Percentiles rank a stretch among this genome's conserved stretches.
Conservation (phyloP, 2,329 filamentous ascomycete species). For the Monascus ruber region DNA sequence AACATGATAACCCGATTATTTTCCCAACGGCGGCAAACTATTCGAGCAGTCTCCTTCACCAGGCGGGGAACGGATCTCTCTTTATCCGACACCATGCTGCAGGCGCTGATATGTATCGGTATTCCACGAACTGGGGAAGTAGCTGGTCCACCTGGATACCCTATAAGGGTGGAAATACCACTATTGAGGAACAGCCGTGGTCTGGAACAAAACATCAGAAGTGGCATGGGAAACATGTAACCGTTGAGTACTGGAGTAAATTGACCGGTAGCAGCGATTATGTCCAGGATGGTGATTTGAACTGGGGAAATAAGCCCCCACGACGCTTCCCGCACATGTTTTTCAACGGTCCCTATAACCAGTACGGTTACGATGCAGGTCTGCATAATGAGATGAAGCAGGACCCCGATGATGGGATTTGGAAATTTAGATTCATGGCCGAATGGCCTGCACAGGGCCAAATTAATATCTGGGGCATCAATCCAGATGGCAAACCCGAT, state of each 20-base stretch:
- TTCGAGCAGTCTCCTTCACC: slow-evolving; percentile 41
- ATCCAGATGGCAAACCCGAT: slow-evolving; percentile 51
- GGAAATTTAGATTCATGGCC: slow-evolving; percentile 50
- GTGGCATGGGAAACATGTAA: slow-evolving; percentile 52
- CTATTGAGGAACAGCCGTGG: slow-evolving; percentile 42
- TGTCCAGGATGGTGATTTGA: slow-evolving; percentile 48
- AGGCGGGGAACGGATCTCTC: slow-evolving; percentile 31
- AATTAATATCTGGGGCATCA: slow-evolving; percentile 57
- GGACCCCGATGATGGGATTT: slow-evolving; percentile 37
- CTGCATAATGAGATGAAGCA: slow-evolving; percentile 43
- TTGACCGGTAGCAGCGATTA: slow-evolving; percentile 49
- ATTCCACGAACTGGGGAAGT: slow-evolving; percentile 50
- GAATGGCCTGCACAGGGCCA: slow-evolving; percentile 54
- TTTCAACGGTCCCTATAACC: slow-evolving; percentile 51
- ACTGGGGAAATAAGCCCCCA: slow-evolving; percentile 25
- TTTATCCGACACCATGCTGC: slow-evolving; percentile 48
- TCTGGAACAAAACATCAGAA: slow-evolving; percentile 45
- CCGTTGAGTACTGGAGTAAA: slow-evolving; percentile 52
- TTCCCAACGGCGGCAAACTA: slow-evolving; percentile 48
- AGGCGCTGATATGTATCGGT: slow-evolving; percentile 52
- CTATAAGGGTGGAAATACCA: slow-evolving; percentile 43
- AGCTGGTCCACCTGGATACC: slow-evolving; percentile 48
- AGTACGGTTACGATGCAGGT: slow-evolving; percentile 53
- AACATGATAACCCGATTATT: slow-evolving; percentile 47
- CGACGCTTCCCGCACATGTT: slow-evolving; percentile 52